Conservation (phyloP, 106 monocot species). For the Apostasia shenzhenica region DNA sequence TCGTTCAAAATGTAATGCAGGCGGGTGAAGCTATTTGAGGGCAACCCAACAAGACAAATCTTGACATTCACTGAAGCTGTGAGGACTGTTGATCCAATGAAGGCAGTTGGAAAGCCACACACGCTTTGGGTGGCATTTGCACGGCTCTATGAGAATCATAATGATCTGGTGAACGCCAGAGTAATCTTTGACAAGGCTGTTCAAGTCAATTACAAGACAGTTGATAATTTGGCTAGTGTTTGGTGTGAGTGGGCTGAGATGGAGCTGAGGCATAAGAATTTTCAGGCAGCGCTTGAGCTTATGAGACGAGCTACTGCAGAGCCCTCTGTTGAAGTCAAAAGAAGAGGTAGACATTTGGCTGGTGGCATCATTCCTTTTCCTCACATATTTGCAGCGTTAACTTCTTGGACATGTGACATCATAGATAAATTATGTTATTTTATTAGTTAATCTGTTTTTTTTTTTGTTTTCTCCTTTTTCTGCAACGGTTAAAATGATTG, state of each 20-base stretch:
- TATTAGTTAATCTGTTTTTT: neutral
- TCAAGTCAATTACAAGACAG: slow-evolving; percentile 77
- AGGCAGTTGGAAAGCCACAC: slow-evolving; percentile 96
- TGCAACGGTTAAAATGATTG: neutral
- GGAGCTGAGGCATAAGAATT: slow-evolving; percentile 91
- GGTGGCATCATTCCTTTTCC: neutral
- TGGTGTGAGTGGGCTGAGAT: slow-evolving; percentile 99
- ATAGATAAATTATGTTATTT: neutral
- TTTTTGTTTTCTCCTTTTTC: neutral
- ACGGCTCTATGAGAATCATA: slow-evolving; percentile 79
- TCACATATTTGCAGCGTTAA: neutral
- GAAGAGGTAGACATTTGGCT: slow-evolving; percentile 59
- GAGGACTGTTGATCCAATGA: slow-evolving; percentile 90
- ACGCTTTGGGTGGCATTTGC: slow-evolving; percentile 96
- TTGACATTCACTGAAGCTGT: slow-evolving; percentile 87
- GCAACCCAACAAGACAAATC: slow-evolving; percentile 82
- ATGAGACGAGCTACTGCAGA: slow-evolving; percentile 80
- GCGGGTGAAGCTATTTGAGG: slow-evolving; percentile 88
- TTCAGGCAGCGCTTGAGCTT: slow-evolving; percentile 72
- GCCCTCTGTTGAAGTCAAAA: slow-evolving; percentile 90
- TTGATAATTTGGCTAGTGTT: slow-evolving; percentile 81
- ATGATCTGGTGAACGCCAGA: slow-evolving; percentile 81
- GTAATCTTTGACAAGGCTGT: slow-evolving; percentile 90
- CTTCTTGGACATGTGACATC: neutral
- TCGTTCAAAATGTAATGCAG: slow-evolving; percentile 24